phyloP scores from a whole-genome alignment of 352 stramenopile genomes.

The Pythium dissotocum region DNA sequence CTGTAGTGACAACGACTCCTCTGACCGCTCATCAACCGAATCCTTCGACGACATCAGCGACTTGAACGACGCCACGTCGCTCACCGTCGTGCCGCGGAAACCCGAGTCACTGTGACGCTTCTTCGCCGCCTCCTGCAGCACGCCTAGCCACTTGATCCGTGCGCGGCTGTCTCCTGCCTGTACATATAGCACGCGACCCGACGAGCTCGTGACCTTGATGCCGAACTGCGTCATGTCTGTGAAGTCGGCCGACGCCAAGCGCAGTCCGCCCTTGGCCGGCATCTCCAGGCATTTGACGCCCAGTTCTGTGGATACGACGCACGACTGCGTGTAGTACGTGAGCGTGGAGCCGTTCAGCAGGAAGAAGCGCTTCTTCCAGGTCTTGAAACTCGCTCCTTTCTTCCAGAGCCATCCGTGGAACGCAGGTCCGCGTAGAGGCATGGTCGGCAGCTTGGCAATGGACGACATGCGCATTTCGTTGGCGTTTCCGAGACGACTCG shows the following conservation, averaged over 20 bases:
- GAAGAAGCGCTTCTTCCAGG: constrained; percentile 83
- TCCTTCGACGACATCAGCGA: neutral
- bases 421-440: constrained; percentile 53
- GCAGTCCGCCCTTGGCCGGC: constrained; percentile 51
- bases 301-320: constrained; percentile 58
- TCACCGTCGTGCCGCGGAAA: constrained; percentile 44
- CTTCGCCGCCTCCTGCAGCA: constrained; percentile 47
- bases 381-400: constrained; percentile 70
- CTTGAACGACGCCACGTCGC: constrained; percentile 29
- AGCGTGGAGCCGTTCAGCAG: constrained; percentile 61
- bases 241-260: constrained; percentile 44
- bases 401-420: constrained; percentile 84
- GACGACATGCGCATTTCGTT: constrained; percentile 26
- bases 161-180: constrained; percentile 53
- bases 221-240: constrained; percentile 58
- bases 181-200: constrained; percentile 54
- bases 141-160: constrained; percentile 55
- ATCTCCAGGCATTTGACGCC: constrained; percentile 66
- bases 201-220: constrained; percentile 60
- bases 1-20: constrained; percentile 25
- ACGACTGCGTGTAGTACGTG: constrained; percentile 75
- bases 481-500: constrained; percentile 7
- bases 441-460: constrained; percentile 57
- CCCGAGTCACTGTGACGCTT: constrained; percentile 31
- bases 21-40: constrained; percentile 8